Evolutionary conservation across 306 rosid genomes (phyloP).

Genomic region (Vigna mungo): DNA sequence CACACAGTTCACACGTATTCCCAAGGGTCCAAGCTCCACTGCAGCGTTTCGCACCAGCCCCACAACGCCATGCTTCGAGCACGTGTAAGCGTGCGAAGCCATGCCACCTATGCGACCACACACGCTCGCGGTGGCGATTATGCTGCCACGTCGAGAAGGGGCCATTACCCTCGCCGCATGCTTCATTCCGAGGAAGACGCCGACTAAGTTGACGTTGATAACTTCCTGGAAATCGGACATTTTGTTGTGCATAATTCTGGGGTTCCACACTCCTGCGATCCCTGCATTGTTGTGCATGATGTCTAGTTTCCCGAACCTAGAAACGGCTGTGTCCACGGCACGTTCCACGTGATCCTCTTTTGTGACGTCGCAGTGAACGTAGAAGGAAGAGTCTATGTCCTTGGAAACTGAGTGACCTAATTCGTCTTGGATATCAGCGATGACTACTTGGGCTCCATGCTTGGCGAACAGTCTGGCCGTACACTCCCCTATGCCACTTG

Average conservation of each 20-base stretch:
- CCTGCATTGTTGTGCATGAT: conserved; percentile 68
- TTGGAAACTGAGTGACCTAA: conserved; percentile 44
- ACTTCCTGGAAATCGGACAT: conserved; percentile 48
- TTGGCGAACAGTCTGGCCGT: conserved; percentile 47
- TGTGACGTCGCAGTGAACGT: conserved; percentile 60
- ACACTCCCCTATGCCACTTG: conserved; percentile 57
- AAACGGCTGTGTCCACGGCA: conserved; percentile 35
- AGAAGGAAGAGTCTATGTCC: conserved; percentile 17
- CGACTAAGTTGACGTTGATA: conserved; percentile 40
- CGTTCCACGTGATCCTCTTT: conserved; percentile 43
- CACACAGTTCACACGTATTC: conserved; percentile 58
- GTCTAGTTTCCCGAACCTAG: conserved; percentile 55
- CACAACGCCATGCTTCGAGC: conserved; percentile 51
- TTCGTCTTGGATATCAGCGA: conserved; percentile 55
- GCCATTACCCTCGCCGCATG: conserved; percentile 60
- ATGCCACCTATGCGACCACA: conserved; percentile 22
- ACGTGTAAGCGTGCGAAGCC: conserved; percentile 46
- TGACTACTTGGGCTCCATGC: conserved; percentile 58
- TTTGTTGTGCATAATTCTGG: conserved; percentile 37
- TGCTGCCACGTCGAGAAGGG: conserved; percentile 41
- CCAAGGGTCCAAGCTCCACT: conserved; percentile 52
- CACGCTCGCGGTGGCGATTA: conserved; percentile 43
- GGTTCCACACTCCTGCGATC: background rate
- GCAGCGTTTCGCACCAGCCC: conserved; percentile 51
- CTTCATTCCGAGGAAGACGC: conserved; percentile 50